Conservation (phyloP, 768 basidiomycete species). For the Brasilioporus rufonigricans region DNA sequence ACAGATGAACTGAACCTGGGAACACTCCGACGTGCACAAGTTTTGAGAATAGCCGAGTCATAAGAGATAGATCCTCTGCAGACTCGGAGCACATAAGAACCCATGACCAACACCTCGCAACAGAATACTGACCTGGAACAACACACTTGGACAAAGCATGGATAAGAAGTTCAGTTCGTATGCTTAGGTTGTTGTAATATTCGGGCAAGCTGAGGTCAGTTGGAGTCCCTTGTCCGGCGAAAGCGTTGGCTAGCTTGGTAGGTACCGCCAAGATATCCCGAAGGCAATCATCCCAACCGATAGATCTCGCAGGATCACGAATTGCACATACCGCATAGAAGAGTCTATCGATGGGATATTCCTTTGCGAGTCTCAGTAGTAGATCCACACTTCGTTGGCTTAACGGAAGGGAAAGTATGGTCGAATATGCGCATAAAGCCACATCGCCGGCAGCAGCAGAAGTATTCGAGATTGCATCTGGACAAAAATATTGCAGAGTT, state of each 20-base stretch:
- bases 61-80: slow-evolving; percentile 32
- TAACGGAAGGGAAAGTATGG: slow-evolving; percentile 52
- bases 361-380: slow-evolving; percentile 50
- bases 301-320: slow-evolving; percentile 22
- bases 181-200: slow-evolving; percentile 54
- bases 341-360: slow-evolving; percentile 71
- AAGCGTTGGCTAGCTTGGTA: slow-evolving; percentile 73
- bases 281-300: slow-evolving; percentile 77
- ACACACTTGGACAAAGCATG: slow-evolving; percentile 38
- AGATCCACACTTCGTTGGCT: slow-evolving; percentile 49
- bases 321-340: slow-evolving; percentile 48
- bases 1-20: slow-evolving; percentile 46
- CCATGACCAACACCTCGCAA: slow-evolving; percentile 1
- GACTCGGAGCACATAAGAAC: slow-evolving; percentile 28
- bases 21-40: slow-evolving; percentile 68
- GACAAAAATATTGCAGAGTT: slow-evolving; percentile 72
- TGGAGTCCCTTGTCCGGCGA: slow-evolving; percentile 47
- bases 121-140: slow-evolving; percentile 40
- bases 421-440: slow-evolving; percentile 61
- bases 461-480: slow-evolving; percentile 55
- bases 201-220: slow-evolving; percentile 48
- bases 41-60: slow-evolving; percentile 60
- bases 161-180: slow-evolving; percentile 53
- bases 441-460: slow-evolving; percentile 49
- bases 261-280: slow-evolving; percentile 65